These are phyloP conservation scores for Solanum infundibuliforme DNA, from an alignment of 257 asterid genomes.

Conservation along the genomic window DNA sequence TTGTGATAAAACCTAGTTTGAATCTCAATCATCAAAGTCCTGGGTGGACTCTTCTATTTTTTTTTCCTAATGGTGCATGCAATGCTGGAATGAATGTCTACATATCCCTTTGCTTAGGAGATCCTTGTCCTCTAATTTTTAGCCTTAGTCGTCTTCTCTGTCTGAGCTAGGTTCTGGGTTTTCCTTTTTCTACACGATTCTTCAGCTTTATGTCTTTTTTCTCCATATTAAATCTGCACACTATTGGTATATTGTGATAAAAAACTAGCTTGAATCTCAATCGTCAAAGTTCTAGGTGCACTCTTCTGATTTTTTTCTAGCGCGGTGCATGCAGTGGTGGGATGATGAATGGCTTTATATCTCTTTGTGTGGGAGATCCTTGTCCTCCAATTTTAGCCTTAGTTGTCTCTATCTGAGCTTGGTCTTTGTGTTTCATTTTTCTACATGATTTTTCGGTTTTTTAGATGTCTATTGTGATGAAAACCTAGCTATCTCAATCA, in stretches of 20 bases:
- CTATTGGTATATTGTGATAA: not conserved
- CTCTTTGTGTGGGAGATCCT: constrained; percentile 82
- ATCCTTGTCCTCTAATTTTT: constrained; percentile 87
- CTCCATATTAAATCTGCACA: not conserved
- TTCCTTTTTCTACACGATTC: not conserved
- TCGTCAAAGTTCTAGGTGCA: constrained; percentile 5
- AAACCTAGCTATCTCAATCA: not conserved
- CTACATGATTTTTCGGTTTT: not conserved
- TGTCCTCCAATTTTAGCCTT: constrained; percentile 67
- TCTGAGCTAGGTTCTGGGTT: not conserved
- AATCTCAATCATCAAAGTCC: constrained; percentile 2
- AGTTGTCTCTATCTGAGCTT: not conserved
- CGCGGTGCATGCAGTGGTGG: constrained; percentile 71
- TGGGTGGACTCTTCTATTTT: constrained; percentile 11
- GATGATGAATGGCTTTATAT: constrained; percentile 82
- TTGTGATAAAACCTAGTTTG: not conserved
- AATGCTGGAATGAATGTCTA: constrained; percentile 48
- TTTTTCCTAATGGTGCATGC: not conserved
- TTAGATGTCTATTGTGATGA: not conserved
- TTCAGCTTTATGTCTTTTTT: not conserved
- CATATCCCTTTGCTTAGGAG: constrained; percentile 74
- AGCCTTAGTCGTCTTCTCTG: constrained; percentile 4
- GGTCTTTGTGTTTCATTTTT: not conserved
- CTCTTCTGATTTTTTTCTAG: constrained; percentile 18
- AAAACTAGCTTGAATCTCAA: not conserved